Evolutionary conservation across 306 rosid species (phyloP).

Genomic region (Carpinus fangiana): DNA sequence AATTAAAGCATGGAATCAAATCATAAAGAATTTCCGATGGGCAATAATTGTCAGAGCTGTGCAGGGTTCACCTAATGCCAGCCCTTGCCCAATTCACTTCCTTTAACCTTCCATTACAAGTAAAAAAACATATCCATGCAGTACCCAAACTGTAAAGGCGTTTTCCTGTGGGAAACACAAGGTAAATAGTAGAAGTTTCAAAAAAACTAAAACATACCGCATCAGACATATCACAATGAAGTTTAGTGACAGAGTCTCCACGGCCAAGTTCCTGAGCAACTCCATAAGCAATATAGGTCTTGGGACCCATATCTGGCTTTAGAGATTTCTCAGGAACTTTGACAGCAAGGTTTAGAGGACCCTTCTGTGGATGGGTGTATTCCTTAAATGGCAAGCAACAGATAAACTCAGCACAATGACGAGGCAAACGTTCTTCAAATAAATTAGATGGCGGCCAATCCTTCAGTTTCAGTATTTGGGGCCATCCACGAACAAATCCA

Average conservation of each 20-base stretch:
- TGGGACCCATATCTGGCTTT: conserved; percentile 92
- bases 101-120: background rate
- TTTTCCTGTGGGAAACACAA: background rate
- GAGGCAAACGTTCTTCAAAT: conserved; percentile 79
- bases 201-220: conserved; percentile 49
- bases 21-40: background rate
- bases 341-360: conserved; percentile 55
- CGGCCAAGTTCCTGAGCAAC: conserved; percentile 79
- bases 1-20: background rate
- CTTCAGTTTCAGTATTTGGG: conserved; percentile 78
- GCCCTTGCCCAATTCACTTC: background rate
- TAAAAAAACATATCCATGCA: background rate
- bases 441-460: conserved; percentile 84
- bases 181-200: background rate
- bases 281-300: conserved; percentile 93
- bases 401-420: conserved; percentile 80
- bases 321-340: conserved; percentile 25
- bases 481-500: conserved; percentile 47
- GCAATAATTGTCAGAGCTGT: too few species aligned
- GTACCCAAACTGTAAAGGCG: background rate
- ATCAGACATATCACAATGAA: conserved; percentile 94
- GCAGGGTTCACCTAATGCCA: background rate
- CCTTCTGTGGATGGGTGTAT: conserved; percentile 62
- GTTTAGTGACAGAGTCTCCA: conserved; percentile 90
- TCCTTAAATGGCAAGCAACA: conserved; percentile 70